Percentiles rank a stretch among this genome's conserved stretches.
Evolutionary conservation across 2,329 filamentous ascomycete species (phyloP).

Genomic region (Claviceps africana): DNA sequence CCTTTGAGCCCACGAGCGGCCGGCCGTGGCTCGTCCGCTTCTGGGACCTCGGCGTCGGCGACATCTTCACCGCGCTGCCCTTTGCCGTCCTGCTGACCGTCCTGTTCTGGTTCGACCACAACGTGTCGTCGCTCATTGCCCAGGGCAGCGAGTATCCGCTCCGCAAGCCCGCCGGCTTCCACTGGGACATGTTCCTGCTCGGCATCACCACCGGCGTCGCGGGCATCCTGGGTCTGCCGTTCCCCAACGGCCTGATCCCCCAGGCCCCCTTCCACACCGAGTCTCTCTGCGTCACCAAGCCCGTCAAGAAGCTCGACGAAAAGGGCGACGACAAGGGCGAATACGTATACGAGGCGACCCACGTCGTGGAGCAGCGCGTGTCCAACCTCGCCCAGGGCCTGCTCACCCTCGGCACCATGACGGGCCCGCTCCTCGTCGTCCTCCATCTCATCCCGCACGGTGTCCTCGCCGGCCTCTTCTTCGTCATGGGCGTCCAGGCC

Average conservation of each 20-base stretch:
- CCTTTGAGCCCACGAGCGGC: slow-evolving; percentile 65
- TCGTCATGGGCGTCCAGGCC: slow-evolving; percentile 72
- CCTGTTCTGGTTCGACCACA: slow-evolving; percentile 83
- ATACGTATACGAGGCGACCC: slow-evolving; percentile 35
- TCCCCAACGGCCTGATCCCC: slow-evolving; percentile 71
- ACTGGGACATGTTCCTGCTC: slow-evolving; percentile 74
- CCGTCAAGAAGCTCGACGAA: slow-evolving; percentile 38
- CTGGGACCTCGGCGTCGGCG: slow-evolving; percentile 58
- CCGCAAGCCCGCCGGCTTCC: slow-evolving; percentile 67
- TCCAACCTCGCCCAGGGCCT: slow-evolving; percentile 69
- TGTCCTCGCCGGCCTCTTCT: slow-evolving; percentile 69
- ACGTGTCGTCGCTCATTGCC: slow-evolving; percentile 70
- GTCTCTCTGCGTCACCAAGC: slow-evolving; percentile 57
- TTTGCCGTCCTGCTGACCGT: slow-evolving; percentile 75
- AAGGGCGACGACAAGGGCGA: slow-evolving; percentile 42
- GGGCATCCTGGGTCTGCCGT: slow-evolving; percentile 63
- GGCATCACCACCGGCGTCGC: slow-evolving; percentile 64
- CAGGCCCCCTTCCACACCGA: slow-evolving; percentile 74
- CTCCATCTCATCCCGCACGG: slow-evolving; percentile 67
- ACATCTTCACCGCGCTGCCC: slow-evolving; percentile 75
- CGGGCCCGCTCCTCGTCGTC: slow-evolving; percentile 57
- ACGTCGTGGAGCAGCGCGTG: slow-evolving; percentile 64
- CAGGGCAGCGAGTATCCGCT: slow-evolving; percentile 75
- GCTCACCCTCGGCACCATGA: slow-evolving; percentile 66
- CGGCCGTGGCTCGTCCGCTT: slow-evolving; percentile 68